Evolutionary conservation across 202 grass and related monocot species (phyloP), one percentile per base, ranked within the genome.

Genomic region (Zoysia matrella): DNA sequence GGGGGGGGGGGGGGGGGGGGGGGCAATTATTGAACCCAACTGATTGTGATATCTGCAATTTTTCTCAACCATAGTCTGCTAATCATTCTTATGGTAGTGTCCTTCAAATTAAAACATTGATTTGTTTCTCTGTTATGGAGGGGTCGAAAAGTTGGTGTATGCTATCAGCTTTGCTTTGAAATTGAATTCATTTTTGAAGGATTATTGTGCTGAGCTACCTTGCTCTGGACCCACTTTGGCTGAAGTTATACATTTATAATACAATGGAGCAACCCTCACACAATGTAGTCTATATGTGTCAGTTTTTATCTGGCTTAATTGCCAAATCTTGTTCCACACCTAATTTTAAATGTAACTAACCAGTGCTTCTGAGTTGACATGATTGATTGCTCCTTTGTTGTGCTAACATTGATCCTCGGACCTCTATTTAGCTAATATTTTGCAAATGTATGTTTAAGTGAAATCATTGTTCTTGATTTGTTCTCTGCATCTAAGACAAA

Each of bases 21-120:
- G 18, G 49, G 49, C 16, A 69, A 44, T 42, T 39, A 75, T 79
- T 69, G 62, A 68, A 62, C 41, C 69, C 43, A 18, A 2, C 46
- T 82, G 42, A 55, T 56, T 62, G 30, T 50, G 63, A 41, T 82
- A 5, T 68, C n/a, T 53, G 15, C 41, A 12, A 22, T 22, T 64
- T 82, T 78, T 63, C 4, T 69, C 1, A 3, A 9, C 47, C 0
- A 69, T 48, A 9, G 11, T 89, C 44, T 69, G 18, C 80, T 84
- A 69, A 40, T 22, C 30, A 14, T 8, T 75, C 85, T 44, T 22
- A 22, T 70, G 47, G 47, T 52, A 65, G 7, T 14, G 22, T 51
- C 51, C 6, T 85, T 5, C 58, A 46, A 76, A 77, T 14, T 6
- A 58, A 76, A 76, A 36, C 36, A 75, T 86, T 53, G 2, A 30